phyloP scores from a whole-genome alignment of 129 eudicot species.

The Flaveria ramosissima region DNA sequence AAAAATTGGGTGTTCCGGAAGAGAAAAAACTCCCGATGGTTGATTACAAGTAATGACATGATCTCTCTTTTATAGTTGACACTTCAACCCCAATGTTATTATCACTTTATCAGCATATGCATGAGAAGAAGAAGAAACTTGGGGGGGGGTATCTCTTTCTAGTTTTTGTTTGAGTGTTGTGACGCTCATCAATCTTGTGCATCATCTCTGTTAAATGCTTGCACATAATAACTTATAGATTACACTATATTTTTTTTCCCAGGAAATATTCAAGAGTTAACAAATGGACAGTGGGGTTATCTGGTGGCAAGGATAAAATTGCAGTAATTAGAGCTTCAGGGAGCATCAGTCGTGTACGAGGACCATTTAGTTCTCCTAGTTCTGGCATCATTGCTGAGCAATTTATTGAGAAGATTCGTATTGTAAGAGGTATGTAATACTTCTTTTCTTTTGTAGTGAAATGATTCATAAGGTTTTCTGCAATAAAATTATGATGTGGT shows the following conservation, averaged over 20 bases:
- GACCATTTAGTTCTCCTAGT: slow-evolving; percentile 60
- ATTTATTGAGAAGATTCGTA: slow-evolving; percentile 86
- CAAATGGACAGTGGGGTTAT: slow-evolving; percentile 83
- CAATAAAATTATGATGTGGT: neutral
- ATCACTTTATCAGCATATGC: neutral
- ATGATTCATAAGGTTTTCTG: neutral
- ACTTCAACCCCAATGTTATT: neutral
- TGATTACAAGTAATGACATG: slow-evolving; percentile 71
- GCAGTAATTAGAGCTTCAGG: slow-evolving; percentile 97
- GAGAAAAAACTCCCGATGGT: slow-evolving; percentile 77
- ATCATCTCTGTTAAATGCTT: slow-evolving; percentile 8
- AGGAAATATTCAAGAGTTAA: slow-evolving; percentile 81
- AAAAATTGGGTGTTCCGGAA: slow-evolving; percentile 60
- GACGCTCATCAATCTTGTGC: slow-evolving; percentile 1
- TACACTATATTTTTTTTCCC: slow-evolving; percentile 23
- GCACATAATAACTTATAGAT: slow-evolving; percentile 16
- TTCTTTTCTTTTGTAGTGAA: no score
- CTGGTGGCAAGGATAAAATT: slow-evolving; percentile 75
- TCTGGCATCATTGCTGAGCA: slow-evolving; percentile 82
- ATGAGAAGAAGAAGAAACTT: neutral
- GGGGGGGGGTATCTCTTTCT: neutral
- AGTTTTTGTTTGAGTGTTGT: neutral
- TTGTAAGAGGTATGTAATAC: slow-evolving; percentile 54
- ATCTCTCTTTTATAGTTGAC: slow-evolving; percentile 15
- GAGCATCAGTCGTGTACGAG: slow-evolving; percentile 72